Evolutionary conservation across 129 eudicot genomes (phyloP).

Genomic region (Daucus carota): DNA sequence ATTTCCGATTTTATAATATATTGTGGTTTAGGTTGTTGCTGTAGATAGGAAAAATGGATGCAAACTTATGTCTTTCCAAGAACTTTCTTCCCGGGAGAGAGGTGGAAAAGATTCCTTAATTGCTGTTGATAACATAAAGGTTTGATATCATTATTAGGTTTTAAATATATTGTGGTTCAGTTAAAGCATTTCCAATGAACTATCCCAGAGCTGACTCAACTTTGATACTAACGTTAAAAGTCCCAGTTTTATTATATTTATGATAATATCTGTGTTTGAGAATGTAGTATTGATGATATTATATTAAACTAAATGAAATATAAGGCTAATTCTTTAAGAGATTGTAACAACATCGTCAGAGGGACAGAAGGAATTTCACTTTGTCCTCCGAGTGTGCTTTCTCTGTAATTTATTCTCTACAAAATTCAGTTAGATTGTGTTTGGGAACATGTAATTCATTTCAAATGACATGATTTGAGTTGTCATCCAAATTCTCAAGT

Average conservation of each 20-base stretch:
- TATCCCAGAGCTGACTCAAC: neutral
- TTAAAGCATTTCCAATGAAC: neutral
- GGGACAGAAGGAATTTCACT: neutral
- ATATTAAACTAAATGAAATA: too few relatives aligned
- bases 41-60: slow-evolving; percentile 62
- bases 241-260: too few relatives aligned
- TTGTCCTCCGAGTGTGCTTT: neutral
- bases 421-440: neutral
- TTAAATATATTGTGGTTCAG: neutral
- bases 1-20: neutral
- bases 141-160: neutral
- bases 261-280: too few relatives aligned
- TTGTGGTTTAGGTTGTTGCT: slow-evolving; percentile 73
- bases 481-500: too few relatives aligned
- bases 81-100: slow-evolving; percentile 88
- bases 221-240: neutral
- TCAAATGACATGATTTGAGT: too few relatives aligned
- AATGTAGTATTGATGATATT: too few relatives aligned
- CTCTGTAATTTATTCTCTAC: neutral
- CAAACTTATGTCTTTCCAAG: slow-evolving; percentile 94
- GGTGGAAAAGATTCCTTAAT: slow-evolving; percentile 71
- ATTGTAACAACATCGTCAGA: neutral
- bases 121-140: slow-evolving; percentile 76
- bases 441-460: too few relatives aligned
- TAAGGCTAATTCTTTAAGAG: neutral